Evolutionary conservation across 176 grass and related monocot species (phyloP).

Genomic region (Pontederia crassipes): DNA sequence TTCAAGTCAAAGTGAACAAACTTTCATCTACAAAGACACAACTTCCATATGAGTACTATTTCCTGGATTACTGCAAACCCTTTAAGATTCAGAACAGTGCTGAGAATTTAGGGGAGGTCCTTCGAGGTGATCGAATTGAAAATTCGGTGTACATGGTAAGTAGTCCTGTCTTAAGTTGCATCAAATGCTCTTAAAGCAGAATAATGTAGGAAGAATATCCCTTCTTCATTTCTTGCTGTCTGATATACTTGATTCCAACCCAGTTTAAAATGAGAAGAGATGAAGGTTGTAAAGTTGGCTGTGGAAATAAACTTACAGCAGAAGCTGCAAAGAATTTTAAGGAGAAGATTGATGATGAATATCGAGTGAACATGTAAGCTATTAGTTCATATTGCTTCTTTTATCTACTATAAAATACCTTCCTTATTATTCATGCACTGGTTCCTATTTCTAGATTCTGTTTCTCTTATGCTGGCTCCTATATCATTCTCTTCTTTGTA

Average conservation of each 20-base stretch:
- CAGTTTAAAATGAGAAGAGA: constrained; percentile 76
- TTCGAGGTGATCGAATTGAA: constrained; percentile 80
- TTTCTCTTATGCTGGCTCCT: neutral
- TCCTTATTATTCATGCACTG: neutral
- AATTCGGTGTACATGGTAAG: constrained; percentile 68
- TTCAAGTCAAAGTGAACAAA: constrained; percentile 84
- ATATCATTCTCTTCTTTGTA: neutral
- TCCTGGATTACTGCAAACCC: constrained; percentile 74
- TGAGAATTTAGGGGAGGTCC: constrained; percentile 78
- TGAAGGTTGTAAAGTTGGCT: constrained; percentile 59
- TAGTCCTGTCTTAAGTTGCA: neutral
- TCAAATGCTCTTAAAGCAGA: too few relatives aligned
- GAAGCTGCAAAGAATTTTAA: constrained; percentile 75
- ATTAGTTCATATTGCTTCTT: neutral
- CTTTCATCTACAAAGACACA: constrained; percentile 78
- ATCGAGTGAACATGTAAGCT: constrained; percentile 75
- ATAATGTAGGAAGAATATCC: neutral
- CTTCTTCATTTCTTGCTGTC: neutral
- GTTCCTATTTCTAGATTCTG: neutral
- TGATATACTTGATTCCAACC: constrained; percentile 8
- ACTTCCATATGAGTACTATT: constrained; percentile 86
- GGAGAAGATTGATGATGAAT: constrained; percentile 85
- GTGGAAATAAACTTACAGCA: constrained; percentile 37
- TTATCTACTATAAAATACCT: neutral
- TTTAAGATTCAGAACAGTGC: constrained; percentile 54